Percentiles rank a stretch among this genome's conserved stretches.
Conservation (phyloP, 2,329 filamentous ascomycete genomes). For the Xylariaceae sp. region DNA sequence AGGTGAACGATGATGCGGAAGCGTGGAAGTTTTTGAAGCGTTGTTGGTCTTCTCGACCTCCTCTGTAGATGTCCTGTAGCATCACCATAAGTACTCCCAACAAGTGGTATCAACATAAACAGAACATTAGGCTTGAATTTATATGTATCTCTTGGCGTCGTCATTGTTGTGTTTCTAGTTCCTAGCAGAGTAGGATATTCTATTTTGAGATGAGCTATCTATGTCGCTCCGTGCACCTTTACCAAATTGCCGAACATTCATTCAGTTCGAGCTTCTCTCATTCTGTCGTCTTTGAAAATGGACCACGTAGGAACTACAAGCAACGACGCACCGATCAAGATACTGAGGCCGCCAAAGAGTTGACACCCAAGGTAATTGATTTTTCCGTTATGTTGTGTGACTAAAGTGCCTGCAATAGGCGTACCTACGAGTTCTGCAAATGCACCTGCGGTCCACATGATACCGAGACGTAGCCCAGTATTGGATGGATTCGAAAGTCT, state of each 20-base stretch:
- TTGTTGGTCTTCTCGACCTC: slow-evolving; percentile 17
- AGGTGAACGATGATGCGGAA: slow-evolving; percentile 17
- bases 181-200: too few relatives aligned
- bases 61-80: too few relatives aligned
- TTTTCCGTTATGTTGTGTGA: slow-evolving; percentile 2
- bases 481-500: slow-evolving; percentile 2
- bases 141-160: too few relatives aligned
- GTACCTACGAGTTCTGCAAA: slow-evolving; percentile 7
- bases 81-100: too few relatives aligned
- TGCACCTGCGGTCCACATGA: slow-evolving; percentile 7
- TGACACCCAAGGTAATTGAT: slow-evolving; percentile 6
- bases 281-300: slow-evolving; percentile 1
- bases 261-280: background rate
- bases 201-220: too few relatives aligned
- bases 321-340: slow-evolving; percentile 4
- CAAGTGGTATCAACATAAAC: too few relatives aligned
- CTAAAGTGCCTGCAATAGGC: slow-evolving; percentile 4
- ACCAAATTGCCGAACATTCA: too few relatives aligned
- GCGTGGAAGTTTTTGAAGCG: slow-evolving; percentile 20
- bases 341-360: slow-evolving; percentile 5
- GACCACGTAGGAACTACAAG: slow-evolving; percentile 4
- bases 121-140: too few relatives aligned
- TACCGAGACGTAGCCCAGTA: slow-evolving; percentile 6
- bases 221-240: too few relatives aligned
- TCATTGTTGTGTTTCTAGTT: too few relatives aligned